These are phyloP conservation scores for Acanthamoeba lenticulata DNA, from an alignment of 208 protist species.

Conservation along the genomic window DNA sequence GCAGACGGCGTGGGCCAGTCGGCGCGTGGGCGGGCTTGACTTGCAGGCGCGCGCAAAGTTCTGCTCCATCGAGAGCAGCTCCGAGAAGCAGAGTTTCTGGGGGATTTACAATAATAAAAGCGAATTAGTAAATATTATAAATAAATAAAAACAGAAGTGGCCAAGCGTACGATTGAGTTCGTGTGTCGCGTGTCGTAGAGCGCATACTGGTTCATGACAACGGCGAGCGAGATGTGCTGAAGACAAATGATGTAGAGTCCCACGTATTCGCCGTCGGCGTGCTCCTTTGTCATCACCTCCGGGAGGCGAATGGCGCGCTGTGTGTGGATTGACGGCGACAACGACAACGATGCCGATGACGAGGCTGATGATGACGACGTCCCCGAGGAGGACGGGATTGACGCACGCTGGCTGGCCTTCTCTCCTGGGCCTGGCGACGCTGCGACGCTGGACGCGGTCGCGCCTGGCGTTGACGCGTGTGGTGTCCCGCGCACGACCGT, in stretches of 20 bases:
- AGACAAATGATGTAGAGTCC: conserved; percentile 40
- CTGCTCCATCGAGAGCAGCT: conserved; percentile 2
- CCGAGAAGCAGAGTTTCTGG: background rate
- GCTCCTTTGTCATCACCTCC: background rate
- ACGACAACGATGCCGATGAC: background rate
- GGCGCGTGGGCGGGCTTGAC: background rate
- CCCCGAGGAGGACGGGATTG: too few species aligned
- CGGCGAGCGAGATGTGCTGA: background rate
- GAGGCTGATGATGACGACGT: too few species aligned
- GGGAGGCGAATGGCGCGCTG: background rate
- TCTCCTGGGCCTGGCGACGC: background rate
- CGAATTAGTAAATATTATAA: too few species aligned
- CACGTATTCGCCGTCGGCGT: conserved; percentile 4
- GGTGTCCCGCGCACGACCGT: background rate
- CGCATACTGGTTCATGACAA: background rate
- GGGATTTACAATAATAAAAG: background rate
- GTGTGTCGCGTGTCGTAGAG: conserved; percentile 12
- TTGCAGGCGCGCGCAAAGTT: conserved; percentile 1
- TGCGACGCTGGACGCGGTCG: background rate
- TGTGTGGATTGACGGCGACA: background rate
- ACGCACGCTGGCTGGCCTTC: background rate
- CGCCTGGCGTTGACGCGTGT: background rate
- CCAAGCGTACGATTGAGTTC: background rate
- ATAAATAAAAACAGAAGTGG: background rate
- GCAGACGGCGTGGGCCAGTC: background rate